Base-by-base conservation (phyloP, 2,329 filamentous ascomycete genomes). In the Cordyceps fumosorosea region DNA sequence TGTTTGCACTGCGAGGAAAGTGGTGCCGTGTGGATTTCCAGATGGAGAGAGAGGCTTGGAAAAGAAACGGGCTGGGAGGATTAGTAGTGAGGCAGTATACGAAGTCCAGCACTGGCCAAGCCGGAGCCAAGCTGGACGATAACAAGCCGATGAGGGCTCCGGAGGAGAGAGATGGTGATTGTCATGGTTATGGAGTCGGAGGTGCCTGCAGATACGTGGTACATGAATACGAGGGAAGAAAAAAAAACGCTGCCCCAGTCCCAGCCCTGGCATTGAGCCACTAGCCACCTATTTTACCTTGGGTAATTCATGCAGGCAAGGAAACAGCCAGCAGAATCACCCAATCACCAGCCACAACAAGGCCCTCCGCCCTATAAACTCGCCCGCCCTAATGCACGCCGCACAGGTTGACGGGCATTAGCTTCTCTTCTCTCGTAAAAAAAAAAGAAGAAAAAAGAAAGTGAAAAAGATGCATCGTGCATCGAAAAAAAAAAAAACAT, bases 131-230 rank as follows among this genome's bases (percentile, higher is more conserved):
- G 20, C 16, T 16, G 56, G 29, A 22, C 44, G n/a, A 26, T 11
- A 20, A 16, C 26, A 8, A 32, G 29, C 16, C 5, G 48, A n/a
- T 52, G 26, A 34, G 16, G 40, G 20, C 29, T 20, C 16, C 24
- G 24, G 22, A 16, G 24, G 18, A 22, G 45, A 14, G 11, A 22
- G 45, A 11, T 37, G 34, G 34, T 37, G 34, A 37, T 22, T 22
- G 6, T 44, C 20, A 32, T 34, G 32, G 22, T 34, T 29, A 51
- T 58, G 56, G 56, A 58, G 56, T 51, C 56, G 45, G 56, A 7
- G 45, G 56, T 58, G 56, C 56, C 56, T 58, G 56, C 56, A 58
- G 32, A 58, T 58, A 58, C 45, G 56, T 51, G 56, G 45, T 50
- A 58, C 44, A 40, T 58, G 56, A 58, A 58, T 58, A 58, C 56